Conservation (phyloP, 176 grass and related monocot species). For the Oryza glumipatula region DNA sequence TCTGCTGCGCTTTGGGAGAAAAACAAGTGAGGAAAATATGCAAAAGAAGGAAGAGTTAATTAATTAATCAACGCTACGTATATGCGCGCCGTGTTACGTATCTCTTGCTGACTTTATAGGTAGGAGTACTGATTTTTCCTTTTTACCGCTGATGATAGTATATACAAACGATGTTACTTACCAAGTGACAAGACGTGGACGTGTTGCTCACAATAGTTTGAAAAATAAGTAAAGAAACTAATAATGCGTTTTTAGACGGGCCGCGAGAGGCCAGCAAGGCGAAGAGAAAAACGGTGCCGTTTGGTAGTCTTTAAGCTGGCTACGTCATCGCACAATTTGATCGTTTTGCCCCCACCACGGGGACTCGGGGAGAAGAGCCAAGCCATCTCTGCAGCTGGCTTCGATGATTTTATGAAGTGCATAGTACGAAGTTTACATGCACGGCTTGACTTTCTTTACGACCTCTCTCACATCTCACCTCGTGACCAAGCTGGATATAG, state of each 20-base stretch:
- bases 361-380: background rate
- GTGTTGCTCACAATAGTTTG: slow-evolving; percentile 12
- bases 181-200: slow-evolving; percentile 13
- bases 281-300: background rate
- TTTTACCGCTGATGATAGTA: slow-evolving; percentile 20
- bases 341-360: background rate
- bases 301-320: background rate
- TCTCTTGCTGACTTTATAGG: background rate
- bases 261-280: background rate
- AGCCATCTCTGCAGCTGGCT: slow-evolving; percentile 8
- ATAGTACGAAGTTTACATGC: background rate
- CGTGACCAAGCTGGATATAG: background rate
- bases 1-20: background rate
- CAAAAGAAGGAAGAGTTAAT: background rate
- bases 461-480: background rate
- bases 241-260: background rate
- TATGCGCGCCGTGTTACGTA: background rate
- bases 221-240: slow-evolving; percentile 18
- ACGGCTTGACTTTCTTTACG: background rate
- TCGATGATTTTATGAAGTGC: background rate
- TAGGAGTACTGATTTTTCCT: background rate
- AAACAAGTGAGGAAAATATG: background rate
- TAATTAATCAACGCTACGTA: background rate
- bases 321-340: background rate
- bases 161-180: background rate